Base-by-base conservation (phyloP, 345 rosid genomes). In the Pistacia integerrima region DNA sequence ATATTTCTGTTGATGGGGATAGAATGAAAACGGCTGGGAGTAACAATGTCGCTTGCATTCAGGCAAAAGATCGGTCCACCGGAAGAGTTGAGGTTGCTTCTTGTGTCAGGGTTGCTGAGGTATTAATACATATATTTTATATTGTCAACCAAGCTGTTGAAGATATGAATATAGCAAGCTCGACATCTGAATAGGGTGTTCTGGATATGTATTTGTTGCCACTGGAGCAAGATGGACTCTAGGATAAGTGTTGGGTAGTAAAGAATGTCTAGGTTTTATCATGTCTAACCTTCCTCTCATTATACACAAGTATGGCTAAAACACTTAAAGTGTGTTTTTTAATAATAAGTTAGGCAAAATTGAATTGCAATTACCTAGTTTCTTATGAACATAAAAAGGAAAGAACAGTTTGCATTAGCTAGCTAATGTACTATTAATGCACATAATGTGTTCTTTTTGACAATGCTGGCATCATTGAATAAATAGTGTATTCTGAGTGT, bases 51-150 rank as follows among this genome's bases (percentile, higher is more conserved):
- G 97, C 94, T 35, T 94, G 98, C 86, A 88, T 94, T 84, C 94
- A 86, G 76, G 98, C 92, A 68, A 94, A 93, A 82, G 97, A 94
- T 84, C 90, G 88, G 72, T 77, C 86, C 73, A 90, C 84, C 75
- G 98, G 97, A 76, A 91, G 91, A 81, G 79, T 73, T 52, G 98
- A 90, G 86, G 85, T 94, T 79, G 98, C 97, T 84, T 80, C 97
- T 65, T 94, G 98, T 83, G 84, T 94, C 83, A 88, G 88, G 82
- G 93, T 94, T 78, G 91, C 95, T 54, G 98, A 94, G 98, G 98
- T 94, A 88, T 64, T 67, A 11, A 12, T 80, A 6, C 51, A 25
- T 62, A 70, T 69, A 54, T 62, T 69, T n/a, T 30, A 3, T 55
- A 64, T 64, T 72, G 56, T 11, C n/a, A 6, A 33, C 25, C n/a